phyloP scores from a whole-genome alignment of 257 asterid species.

The Galeopsis tetrahit region DNA sequence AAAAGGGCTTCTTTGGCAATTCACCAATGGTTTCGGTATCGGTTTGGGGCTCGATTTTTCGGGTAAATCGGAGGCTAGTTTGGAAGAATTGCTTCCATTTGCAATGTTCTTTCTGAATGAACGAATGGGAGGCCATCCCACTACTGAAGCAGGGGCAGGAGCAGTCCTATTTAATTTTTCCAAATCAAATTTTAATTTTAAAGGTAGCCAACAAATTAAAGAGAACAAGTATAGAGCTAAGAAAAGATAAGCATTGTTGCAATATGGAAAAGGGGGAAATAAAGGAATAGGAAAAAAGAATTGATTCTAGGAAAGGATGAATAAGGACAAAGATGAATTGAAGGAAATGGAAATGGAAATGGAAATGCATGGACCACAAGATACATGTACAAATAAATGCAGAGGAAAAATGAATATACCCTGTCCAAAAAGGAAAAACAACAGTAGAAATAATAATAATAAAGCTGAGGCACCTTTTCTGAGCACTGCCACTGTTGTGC shows the following conservation, averaged over 20 bases:
- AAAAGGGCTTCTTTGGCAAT: conserved; percentile 50
- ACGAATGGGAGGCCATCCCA: conserved; percentile 98
- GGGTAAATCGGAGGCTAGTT: conserved; percentile 45
- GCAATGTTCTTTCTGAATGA: conserved; percentile 77
- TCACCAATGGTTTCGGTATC: conserved; percentile 44
- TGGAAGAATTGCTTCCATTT: conserved; percentile 47
- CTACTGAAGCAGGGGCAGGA: conserved; percentile 82
- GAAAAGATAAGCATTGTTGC: background rate
- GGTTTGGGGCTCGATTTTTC: conserved; percentile 46
- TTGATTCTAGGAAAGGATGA: conserved; percentile 21
- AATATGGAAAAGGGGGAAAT: background rate
- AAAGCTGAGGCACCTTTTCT: conserved; percentile 75
- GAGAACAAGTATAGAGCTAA: conserved; percentile 1
- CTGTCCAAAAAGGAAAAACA: conserved; percentile 45
- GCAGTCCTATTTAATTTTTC: conserved; percentile 57
- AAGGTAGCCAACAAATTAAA: too few species aligned
- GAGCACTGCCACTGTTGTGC: conserved; percentile 61
- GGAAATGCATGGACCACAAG: conserved; percentile 56
- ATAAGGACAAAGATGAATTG: conserved; percentile 5
- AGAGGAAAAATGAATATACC: conserved; percentile 59
- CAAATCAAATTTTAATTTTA: background rate
- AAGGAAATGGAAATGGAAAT: conserved; percentile 19
- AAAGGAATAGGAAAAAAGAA: background rate
- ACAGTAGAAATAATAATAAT: conserved; percentile 26
- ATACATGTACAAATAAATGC: conserved; percentile 37